Percentiles rank a stretch among this genome's conserved stretches.
Conservation (phyloP, 2,329 filamentous ascomycete species). For the Neofusicoccum kwambonambiense region DNA sequence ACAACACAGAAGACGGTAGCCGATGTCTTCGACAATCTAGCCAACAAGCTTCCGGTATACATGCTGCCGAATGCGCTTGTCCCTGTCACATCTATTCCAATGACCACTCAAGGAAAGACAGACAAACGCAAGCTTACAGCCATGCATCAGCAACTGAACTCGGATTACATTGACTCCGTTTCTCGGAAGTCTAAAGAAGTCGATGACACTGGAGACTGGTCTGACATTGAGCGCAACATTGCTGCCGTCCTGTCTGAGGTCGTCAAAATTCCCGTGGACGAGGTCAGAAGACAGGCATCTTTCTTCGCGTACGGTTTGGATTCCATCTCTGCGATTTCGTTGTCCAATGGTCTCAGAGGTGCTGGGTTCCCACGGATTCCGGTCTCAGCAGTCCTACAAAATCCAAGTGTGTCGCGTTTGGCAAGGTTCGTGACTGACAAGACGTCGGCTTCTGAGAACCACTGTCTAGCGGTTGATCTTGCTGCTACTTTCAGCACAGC, state of each 20-base stretch:
- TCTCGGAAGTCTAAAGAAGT: conserved; percentile 33
- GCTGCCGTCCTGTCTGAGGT: conserved; percentile 54
- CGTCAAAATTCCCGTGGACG: conserved; percentile 45
- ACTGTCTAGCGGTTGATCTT: background rate
- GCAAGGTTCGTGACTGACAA: conserved; percentile 27
- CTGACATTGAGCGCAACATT: conserved; percentile 56
- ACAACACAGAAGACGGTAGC: conserved; percentile 26
- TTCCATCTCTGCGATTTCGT: conserved; percentile 74
- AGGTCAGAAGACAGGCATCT: conserved; percentile 65
- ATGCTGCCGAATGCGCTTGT: conserved; percentile 78
- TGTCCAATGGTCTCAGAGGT: conserved; percentile 59
- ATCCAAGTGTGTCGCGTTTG: conserved; percentile 65
- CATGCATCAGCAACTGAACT: conserved; percentile 49
- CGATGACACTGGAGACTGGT: conserved; percentile 48
- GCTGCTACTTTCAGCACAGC: conserved; percentile 21
- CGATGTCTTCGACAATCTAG: conserved; percentile 56
- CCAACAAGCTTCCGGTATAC: conserved; percentile 63
- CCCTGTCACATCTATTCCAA: conserved; percentile 66
- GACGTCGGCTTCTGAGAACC: background rate
- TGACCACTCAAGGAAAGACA: conserved; percentile 73
- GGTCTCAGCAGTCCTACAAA: conserved; percentile 68
- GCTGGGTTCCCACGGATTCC: conserved; percentile 52
- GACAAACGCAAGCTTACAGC: conserved; percentile 58
- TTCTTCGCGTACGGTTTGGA: conserved; percentile 79
- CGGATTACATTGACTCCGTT: conserved; percentile 46